These are phyloP conservation scores for Alternaria metachromatica DNA, from an alignment of 2,329 filamentous ascomycete species.

Conservation along the genomic window DNA sequence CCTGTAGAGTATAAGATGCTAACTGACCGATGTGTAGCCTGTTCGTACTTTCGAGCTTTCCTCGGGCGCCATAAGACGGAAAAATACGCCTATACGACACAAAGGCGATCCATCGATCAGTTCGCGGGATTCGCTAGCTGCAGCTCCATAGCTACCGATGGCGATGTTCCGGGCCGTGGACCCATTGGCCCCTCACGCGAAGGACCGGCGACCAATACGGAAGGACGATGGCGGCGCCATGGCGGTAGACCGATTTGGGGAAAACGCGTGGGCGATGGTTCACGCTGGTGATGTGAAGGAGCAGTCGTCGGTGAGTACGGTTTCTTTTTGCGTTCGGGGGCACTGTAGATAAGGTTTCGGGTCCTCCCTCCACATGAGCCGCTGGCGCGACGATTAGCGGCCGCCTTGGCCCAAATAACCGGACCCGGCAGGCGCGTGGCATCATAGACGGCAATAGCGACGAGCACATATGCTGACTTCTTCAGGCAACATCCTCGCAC, in stretches of 20 bases:
- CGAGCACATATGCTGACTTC: background rate
- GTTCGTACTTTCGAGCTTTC: background rate
- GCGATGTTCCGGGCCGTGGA: constrained; percentile 7
- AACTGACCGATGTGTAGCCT: background rate
- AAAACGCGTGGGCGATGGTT: constrained; percentile 7
- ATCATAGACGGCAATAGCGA: background rate
- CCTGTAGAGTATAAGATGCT: background rate
- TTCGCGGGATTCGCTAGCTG: constrained; percentile 3
- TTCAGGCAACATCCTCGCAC: constrained; percentile 4
- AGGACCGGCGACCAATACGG: background rate
- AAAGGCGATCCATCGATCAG: background rate
- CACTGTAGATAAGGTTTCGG: constrained; percentile 15
- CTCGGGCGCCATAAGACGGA: background rate
- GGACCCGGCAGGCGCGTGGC: background rate
- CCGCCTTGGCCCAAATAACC: constrained; percentile 5
- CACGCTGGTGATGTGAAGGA: background rate
- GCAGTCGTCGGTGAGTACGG: constrained; percentile 4
- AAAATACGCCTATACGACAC: background rate
- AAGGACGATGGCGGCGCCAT: background rate
- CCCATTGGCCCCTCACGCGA: background rate
- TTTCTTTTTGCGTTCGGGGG: constrained; percentile 3
- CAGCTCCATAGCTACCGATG: constrained; percentile 10
- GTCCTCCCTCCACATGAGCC: constrained; percentile 1
- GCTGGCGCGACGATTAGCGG: background rate
- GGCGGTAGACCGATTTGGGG: background rate